phyloP scores from a whole-genome alignment of 1,284 basidiomycete genomes.

The Ganoderma meredithae region DNA sequence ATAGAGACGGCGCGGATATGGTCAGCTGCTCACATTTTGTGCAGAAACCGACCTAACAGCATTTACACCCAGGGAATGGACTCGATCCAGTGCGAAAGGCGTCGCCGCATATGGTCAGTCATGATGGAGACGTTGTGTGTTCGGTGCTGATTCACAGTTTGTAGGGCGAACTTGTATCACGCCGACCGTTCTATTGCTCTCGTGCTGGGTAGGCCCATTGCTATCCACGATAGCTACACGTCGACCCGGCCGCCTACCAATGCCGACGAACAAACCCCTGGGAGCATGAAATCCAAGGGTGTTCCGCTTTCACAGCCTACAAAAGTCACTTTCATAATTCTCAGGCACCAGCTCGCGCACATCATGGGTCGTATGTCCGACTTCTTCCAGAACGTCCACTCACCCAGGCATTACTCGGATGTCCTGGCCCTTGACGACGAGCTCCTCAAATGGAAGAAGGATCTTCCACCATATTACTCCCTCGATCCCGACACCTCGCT shows the following conservation, averaged over 20 bases:
- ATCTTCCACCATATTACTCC: conserved; percentile 80
- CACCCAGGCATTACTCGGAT: conserved; percentile 85
- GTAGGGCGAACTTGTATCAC: conserved; percentile 90
- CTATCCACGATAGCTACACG: conserved; percentile 88
- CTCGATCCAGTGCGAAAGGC: conserved; percentile 85
- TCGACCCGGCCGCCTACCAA: conserved; percentile 87
- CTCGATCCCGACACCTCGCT: conserved; percentile 82
- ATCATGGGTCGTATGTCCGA: conserved; percentile 95
- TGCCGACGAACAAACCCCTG: conserved; percentile 72
- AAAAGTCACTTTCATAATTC: conserved; percentile 86
- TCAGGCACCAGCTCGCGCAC: conserved; percentile 82
- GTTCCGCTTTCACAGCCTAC: conserved; percentile 79
- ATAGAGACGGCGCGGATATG: conserved; percentile 89
- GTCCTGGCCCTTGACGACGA: conserved; percentile 88
- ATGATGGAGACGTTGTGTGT: conserved; percentile 20
- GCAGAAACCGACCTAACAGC: not conserved
- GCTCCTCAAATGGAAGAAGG: conserved; percentile 78
- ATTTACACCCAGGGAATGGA: conserved; percentile 66
- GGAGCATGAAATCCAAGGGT: conserved; percentile 49
- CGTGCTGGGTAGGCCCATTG: conserved; percentile 88
- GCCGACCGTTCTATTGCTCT: conserved; percentile 93
- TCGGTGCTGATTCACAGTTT: conserved; percentile 23
- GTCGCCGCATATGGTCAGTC: conserved; percentile 85
- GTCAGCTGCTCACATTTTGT: conserved; percentile 50
- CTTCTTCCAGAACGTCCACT: conserved; percentile 92